Evolutionary conservation across 768 basidiomycete species (phyloP).

Genomic region (Podaxis mareebaensis): DNA sequence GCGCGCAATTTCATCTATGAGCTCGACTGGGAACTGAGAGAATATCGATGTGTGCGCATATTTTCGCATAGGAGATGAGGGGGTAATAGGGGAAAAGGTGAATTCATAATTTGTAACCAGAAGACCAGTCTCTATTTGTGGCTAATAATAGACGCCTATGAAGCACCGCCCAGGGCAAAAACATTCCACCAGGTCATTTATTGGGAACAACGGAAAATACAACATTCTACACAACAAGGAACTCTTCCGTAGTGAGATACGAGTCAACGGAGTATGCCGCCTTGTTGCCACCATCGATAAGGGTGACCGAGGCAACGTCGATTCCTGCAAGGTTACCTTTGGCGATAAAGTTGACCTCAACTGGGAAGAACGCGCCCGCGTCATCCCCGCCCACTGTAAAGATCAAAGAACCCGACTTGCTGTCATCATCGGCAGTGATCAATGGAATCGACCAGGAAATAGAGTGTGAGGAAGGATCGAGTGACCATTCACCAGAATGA

Average conservation of each 20-base stretch:
- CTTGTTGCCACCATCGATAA: slow-evolving; percentile 43
- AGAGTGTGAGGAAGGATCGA: slow-evolving; percentile 77
- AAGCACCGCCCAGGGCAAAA: neutral
- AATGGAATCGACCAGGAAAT: slow-evolving; percentile 84
- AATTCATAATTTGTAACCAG: neutral
- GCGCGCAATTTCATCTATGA: slow-evolving; percentile 21
- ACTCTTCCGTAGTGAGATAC: slow-evolving; percentile 54
- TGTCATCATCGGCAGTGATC: slow-evolving; percentile 59
- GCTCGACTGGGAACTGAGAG: slow-evolving; percentile 17
- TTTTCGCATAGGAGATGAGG: neutral
- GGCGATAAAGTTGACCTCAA: slow-evolving; percentile 77
- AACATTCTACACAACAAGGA: slow-evolving; percentile 48
- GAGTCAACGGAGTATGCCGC: slow-evolving; percentile 54
- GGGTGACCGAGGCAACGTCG: slow-evolving; percentile 58
- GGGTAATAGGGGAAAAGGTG: neutral
- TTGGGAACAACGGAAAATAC: neutral
- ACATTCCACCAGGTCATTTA: neutral
- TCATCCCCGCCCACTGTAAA: slow-evolving; percentile 90
- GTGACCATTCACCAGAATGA: slow-evolving; percentile 75
- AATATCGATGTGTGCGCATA: neutral
- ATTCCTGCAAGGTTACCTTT: slow-evolving; percentile 83
- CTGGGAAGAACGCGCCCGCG: slow-evolving; percentile 86
- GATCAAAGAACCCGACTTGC: slow-evolving; percentile 82
- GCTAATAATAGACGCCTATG: neutral
- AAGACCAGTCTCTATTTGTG: neutral